phyloP scores from a whole-genome alignment of 108 stramenopile genomes.

The Phaeodactylum tricornutum region DNA sequence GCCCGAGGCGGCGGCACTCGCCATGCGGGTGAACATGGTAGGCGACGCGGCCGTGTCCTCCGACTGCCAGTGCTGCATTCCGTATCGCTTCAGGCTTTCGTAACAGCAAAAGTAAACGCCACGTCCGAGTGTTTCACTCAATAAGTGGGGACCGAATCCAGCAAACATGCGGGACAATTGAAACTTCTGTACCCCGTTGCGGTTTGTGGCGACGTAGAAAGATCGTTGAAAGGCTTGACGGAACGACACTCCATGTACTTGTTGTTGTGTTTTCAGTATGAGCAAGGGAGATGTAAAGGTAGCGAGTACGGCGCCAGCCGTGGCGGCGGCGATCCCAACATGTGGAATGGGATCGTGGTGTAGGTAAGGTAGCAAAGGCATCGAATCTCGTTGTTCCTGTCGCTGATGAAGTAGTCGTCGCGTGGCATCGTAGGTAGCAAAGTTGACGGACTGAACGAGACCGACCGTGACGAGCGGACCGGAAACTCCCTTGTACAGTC shows the following conservation, averaged over 20 bases:
- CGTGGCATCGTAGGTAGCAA: conserved; percentile 58
- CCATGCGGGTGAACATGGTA: conserved; percentile 46
- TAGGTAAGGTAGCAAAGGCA: too few relatives aligned
- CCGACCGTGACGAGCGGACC: conserved; percentile 59
- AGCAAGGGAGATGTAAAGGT: conserved; percentile 46
- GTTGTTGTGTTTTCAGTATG: conserved; percentile 65
- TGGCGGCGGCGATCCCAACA: conserved; percentile 46
- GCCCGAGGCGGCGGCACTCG: conserved; percentile 53
- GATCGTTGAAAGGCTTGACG: conserved; percentile 34
- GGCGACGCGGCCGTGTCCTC: conserved; percentile 1
- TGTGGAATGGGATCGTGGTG: conserved; percentile 36
- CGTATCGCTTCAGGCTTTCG: conserved; percentile 46
- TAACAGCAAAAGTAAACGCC: conserved; percentile 48
- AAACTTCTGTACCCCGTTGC: too few relatives aligned
- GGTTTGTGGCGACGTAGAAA: conserved; percentile 3
- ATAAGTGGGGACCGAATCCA: conserved; percentile 55
- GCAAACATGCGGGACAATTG: too few relatives aligned
- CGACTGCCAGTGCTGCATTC: conserved; percentile 7
- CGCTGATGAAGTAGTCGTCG: conserved; percentile 32
- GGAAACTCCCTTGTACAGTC: conserved; percentile 53
- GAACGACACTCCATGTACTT: conserved; percentile 46
- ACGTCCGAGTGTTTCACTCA: conserved; percentile 44
- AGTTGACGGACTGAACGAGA: conserved; percentile 56
- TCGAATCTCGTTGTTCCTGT: conserved; percentile 17
- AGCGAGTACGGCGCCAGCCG: conserved; percentile 32